Conservation (phyloP, 495 filamentous ascomycete species). For the Venustampulla echinocandica region DNA sequence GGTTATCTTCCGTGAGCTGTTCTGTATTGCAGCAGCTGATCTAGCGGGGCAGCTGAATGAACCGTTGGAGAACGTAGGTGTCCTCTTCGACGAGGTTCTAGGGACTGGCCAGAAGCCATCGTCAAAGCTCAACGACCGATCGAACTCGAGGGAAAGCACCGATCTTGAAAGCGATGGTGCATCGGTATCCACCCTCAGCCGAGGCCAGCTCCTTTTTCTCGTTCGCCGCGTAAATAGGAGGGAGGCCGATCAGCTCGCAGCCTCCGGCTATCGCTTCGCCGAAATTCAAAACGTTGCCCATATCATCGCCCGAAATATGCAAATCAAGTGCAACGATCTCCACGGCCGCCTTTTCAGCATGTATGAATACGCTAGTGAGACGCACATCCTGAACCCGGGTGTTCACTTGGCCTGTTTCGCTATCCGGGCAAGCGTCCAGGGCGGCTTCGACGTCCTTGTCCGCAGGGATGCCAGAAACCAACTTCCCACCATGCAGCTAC, state of each 20-base stretch:
- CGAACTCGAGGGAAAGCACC: neutral
- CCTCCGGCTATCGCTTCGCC: constrained; percentile 70
- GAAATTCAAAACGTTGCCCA: constrained; percentile 57
- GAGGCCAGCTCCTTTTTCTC: constrained; percentile 72
- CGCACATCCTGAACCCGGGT: constrained; percentile 49
- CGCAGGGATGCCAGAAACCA: constrained; percentile 53
- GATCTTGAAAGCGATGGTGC: constrained; percentile 13
- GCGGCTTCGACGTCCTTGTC: constrained; percentile 69
- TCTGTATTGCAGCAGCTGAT: constrained; percentile 69
- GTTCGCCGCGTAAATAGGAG: constrained; percentile 54
- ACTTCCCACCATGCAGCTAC: constrained; percentile 57
- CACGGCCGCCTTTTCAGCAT: constrained; percentile 50
- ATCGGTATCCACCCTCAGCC: constrained; percentile 37
- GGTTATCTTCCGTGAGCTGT: constrained; percentile 73
- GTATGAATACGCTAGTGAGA: constrained; percentile 44
- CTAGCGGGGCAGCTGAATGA: constrained; percentile 59
- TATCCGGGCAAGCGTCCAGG: constrained; percentile 53
- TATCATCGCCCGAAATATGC: constrained; percentile 59
- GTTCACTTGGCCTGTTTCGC: constrained; percentile 72
- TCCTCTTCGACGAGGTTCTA: constrained; percentile 72
- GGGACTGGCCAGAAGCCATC: constrained; percentile 39
- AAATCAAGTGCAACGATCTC: constrained; percentile 51
- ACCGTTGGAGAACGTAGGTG: constrained; percentile 54
- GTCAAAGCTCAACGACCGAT: neutral
- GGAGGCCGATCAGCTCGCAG: constrained; percentile 54